Evolutionary conservation across 1,284 basidiomycete genomes (phyloP), one percentile per base, ranked within the genome.

Genomic region (Tylopilus sp.): DNA sequence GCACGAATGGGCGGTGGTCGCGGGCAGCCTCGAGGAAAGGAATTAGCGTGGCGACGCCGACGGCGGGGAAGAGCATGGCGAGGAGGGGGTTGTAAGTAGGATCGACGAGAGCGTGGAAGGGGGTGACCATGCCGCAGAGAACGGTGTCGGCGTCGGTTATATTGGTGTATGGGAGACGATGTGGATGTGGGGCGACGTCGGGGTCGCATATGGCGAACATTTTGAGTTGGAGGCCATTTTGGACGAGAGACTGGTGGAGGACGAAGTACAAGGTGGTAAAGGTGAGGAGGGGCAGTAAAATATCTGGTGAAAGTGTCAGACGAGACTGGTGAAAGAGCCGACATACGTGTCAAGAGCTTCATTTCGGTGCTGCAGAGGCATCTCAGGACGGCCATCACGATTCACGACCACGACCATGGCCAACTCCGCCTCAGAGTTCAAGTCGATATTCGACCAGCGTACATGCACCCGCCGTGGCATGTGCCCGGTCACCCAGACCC

Each of bases 401-500:
- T n/a, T n/a, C n/a, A 37, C 40, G n/a, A 33, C 49, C 24, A 48
- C 29, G 4, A 55, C 25, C 17, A 62, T 61, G 54, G 19, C 48
- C 19, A 47, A 43, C 37, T 45, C 37, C 26, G 52, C 19, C 10
- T 57, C 40, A 25, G 56, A 59, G 26, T 58, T 54, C 33, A 52
- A 45, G 44, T 58, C 67, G 20, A 51, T 71, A 9, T 70, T 68
- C 32, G 61, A 71, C 56, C 72, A 80, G 3, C 57, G 70, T 0
- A 90, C 86, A 6, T 82, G 84, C 60, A 74, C 78, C 4, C 76
- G 81, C 33, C 85, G 84, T 53, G 90, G 89, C 7, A 73, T 89
- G 14, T 92, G 88, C 61, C 86, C 86, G 2, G 84, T 90, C 17
- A 84, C 83, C 3, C 64, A 73, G 33, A 73, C 85, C 10, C 75